Evolutionary conservation across 352 stramenopile genomes (phyloP), one percentile per base, ranked within the genome.

Genomic region (Pythium periplocum): DNA sequence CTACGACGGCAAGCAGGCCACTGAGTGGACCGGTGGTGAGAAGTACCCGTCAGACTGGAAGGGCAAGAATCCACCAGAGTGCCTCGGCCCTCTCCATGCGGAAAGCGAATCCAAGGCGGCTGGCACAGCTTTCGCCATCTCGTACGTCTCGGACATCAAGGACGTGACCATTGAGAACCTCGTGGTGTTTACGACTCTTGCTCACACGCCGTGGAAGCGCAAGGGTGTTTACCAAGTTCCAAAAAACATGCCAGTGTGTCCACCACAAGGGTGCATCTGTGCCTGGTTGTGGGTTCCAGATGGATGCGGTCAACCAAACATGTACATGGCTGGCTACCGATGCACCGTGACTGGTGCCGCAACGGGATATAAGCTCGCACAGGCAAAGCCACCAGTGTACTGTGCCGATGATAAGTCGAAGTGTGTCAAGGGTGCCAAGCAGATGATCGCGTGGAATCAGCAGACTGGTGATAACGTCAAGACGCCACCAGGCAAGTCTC

Each of bases 371-470:
- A 8, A 8, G 38, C 38, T 42, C 7, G 38, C 38, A 12, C 7
- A 8, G 38, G 38, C 38, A 42, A 8, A 42, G 38, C 38, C 38
- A 42, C 38, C 38, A 42, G 38, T 42, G 38, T 42, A 42, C 38
- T 42, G 38, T 12, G 38, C 7, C 7, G 38, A 42, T 12, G 38
- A 42, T 42, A 12, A 8, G 38, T 42, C 38, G 7, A 42, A 42
- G 12, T 42, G 38, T 12, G 38, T 42, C 38, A 42, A 42, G 38
- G 38, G 38, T 12, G 38, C 38, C 38, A 42, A 42, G 38, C 38
- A 42, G 38, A 42, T 42, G 38, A 42, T 42, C 38, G 38, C 38
- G 12, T 42, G 38, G 38, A 42, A 42, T 12, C 38, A 42, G 38
- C 7, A 42, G 12, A 42, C 38, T 8, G 38, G 38, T 12, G 12